Percentiles rank a stretch among this genome's conserved stretches.
Evolutionary conservation across 805 yeast genomes (phyloP).

Genomic region (Barnettozyma californica): DNA sequence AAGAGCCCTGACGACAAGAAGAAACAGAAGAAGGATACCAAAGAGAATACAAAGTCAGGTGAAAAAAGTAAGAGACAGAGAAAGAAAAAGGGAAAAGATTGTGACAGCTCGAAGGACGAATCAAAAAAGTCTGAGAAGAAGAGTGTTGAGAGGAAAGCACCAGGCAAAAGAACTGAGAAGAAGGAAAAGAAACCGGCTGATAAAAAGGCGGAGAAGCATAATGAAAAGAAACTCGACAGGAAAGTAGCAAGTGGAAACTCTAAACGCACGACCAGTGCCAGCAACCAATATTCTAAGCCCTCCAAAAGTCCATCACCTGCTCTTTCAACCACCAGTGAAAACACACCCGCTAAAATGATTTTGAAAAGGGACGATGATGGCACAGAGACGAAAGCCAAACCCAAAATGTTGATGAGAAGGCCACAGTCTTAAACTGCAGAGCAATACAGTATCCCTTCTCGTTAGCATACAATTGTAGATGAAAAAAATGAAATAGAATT

Average conservation of each 20-base stretch:
- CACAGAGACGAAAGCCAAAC: background rate
- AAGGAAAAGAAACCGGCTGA: background rate
- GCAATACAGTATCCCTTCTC: background rate
- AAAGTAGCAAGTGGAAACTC: background rate
- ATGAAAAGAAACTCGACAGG: background rate
- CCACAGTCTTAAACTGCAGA: background rate
- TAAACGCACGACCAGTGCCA: background rate
- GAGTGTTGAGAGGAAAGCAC: background rate
- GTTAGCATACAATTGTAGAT: background rate
- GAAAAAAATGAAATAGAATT: background rate
- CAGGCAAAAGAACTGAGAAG: background rate
- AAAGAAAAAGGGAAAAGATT: background rate
- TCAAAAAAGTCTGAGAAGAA: background rate
- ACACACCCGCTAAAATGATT: background rate
- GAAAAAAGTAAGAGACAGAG: background rate
- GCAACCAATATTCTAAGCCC: background rate
- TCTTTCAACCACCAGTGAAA: background rate
- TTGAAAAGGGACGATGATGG: background rate
- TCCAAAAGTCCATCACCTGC: background rate
- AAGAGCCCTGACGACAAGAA: background rate
- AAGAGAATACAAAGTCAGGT: background rate
- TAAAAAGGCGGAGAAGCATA: background rate
- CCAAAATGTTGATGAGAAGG: conserved; percentile 5
- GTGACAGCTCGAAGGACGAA: background rate
- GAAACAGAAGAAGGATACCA: background rate